Evolutionary conservation across 106 monocot species (phyloP).

Genomic region (Dioscorea zingiberensis): DNA sequence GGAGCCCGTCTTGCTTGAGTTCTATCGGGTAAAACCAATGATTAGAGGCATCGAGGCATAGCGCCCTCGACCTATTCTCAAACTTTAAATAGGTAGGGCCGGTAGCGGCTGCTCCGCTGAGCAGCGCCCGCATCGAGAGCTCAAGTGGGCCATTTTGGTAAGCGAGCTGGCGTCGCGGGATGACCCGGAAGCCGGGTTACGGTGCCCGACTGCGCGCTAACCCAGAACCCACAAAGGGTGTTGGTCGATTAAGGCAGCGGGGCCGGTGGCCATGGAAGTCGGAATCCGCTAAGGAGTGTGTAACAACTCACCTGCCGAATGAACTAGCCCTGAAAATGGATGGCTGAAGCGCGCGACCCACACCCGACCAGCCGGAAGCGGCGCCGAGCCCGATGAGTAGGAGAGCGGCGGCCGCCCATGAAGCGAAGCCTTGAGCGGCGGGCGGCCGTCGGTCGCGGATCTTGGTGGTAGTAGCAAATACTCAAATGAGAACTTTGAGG

Average conservation of each 20-base stretch:
- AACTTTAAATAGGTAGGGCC: conserved; percentile 7
- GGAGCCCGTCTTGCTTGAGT: neutral
- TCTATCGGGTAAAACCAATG: conserved; percentile 14
- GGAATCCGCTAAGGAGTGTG: too few species aligned
- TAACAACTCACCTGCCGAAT: too few species aligned
- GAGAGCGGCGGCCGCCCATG: too few species aligned
- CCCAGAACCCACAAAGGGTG: too few species aligned
- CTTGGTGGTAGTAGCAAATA: conserved; percentile 1
- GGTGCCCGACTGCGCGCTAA: neutral
- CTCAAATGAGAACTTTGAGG: too few species aligned
- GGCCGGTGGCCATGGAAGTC: too few species aligned
- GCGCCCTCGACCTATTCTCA: neutral
- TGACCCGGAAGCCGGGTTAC: conserved; percentile 7
- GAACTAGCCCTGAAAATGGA: too few species aligned
- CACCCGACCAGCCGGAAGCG: conserved; percentile 1
- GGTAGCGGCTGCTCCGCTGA: neutral
- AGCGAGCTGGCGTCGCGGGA: conserved; percentile 1
- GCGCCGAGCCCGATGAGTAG: conserved; percentile 7
- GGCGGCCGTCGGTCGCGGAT: conserved; percentile 9
- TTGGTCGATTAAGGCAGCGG: too few species aligned
- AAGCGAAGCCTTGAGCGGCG: too few species aligned
- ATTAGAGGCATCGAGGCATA: conserved; percentile 1
- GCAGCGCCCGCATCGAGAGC: too few species aligned
- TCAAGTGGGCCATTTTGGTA: conserved; percentile 12
- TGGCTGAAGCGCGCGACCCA: too few species aligned